A percentile compares a stretch with the other conserved stretches of the same genome.
These are phyloP conservation scores for Triadica sebifera DNA, from an alignment of 345 rosid genomes.

Conservation along the genomic window DNA sequence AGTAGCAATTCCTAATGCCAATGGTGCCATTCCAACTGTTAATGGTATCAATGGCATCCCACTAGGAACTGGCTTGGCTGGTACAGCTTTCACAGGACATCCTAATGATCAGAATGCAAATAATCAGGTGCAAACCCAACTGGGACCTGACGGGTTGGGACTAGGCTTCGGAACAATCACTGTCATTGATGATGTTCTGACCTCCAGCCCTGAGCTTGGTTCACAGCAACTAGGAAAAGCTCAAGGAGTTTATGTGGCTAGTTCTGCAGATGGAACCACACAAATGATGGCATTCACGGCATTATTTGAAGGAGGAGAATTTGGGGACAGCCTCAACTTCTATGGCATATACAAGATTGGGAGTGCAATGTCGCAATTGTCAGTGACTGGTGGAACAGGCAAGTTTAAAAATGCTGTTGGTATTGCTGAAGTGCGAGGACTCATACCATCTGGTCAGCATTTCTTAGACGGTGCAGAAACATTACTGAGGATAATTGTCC, in stretches of 20 bases:
- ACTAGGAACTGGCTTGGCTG: constrained; percentile 86
- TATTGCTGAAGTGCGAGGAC: constrained; percentile 60
- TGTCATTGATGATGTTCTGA: constrained; percentile 74
- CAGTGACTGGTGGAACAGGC: constrained; percentile 90
- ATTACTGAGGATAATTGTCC: constrained; percentile 62
- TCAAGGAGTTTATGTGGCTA: constrained; percentile 87
- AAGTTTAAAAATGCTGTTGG: constrained; percentile 69
- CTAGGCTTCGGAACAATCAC: constrained; percentile 91
- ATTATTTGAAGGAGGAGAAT: constrained; percentile 88
- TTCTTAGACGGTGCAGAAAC: constrained; percentile 67
- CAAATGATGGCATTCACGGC: constrained; percentile 98
- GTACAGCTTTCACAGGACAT: constrained; percentile 53
- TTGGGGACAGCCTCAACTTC: constrained; percentile 85
- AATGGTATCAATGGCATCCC: constrained; percentile 83
- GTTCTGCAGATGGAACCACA: constrained; percentile 73
- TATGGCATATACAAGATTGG: constrained; percentile 75
- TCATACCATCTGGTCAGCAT: constrained; percentile 70
- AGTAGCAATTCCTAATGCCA: constrained; percentile 76
- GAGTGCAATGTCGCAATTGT: constrained; percentile 64
- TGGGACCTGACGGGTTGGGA: constrained; percentile 83
- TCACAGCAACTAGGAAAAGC: constrained; percentile 79
- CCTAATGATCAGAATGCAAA: constrained; percentile 42
- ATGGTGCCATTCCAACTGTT: constrained; percentile 81
- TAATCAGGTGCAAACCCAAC: constrained; percentile 56
- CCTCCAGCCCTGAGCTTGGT: constrained; percentile 75